phyloP scores from a whole-genome alignment of 2,329 filamentous ascomycete genomes.

The Colletotrichum caudatum region DNA sequence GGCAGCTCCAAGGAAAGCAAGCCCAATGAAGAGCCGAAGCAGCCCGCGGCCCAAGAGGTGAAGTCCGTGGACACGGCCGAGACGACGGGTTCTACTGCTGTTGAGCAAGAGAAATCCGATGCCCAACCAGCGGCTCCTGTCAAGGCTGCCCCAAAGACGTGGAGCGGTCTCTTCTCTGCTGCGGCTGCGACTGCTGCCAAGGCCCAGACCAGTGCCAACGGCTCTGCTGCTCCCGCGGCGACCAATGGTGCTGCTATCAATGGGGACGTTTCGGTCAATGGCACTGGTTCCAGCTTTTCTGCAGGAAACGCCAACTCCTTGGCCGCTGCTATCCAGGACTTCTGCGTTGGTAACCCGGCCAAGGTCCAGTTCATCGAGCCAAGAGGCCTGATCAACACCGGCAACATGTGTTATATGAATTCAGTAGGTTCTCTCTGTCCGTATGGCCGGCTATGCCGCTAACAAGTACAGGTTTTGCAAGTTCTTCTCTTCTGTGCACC shows the following conservation, averaged over 20 bases:
- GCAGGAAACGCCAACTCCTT: conserved; percentile 63
- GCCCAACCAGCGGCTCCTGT: conserved; percentile 44
- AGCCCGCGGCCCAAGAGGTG: conserved; percentile 41
- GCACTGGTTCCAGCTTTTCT: conserved; percentile 22
- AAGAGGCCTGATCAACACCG: conserved; percentile 93
- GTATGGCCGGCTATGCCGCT: neutral
- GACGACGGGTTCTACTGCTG: conserved; percentile 32
- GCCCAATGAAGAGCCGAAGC: conserved; percentile 26
- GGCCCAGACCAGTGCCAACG: conserved; percentile 43
- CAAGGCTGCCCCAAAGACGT: conserved; percentile 52
- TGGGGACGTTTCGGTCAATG: conserved; percentile 38
- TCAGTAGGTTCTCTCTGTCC: conserved; percentile 72
- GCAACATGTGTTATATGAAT: conserved; percentile 99
- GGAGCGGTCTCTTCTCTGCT: conserved; percentile 56
- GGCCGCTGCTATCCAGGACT: conserved; percentile 80
- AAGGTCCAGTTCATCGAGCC: conserved; percentile 90
- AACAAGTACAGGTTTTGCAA: conserved; percentile 80
- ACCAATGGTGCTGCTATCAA: conserved; percentile 40
- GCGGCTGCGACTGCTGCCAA: conserved; percentile 41
- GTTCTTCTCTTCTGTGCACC: conserved; percentile 92
- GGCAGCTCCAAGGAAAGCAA: conserved; percentile 47
- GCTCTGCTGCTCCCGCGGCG: conserved; percentile 28
- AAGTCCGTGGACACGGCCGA: conserved; percentile 44
- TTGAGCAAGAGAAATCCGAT: conserved; percentile 27
- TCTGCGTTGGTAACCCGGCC: conserved; percentile 72